A percentile compares a stretch with the other conserved stretches of the same genome.
phyloP scores from a whole-genome alignment of 2,329 filamentous ascomycete species.

The Ophiostoma quercus region DNA sequence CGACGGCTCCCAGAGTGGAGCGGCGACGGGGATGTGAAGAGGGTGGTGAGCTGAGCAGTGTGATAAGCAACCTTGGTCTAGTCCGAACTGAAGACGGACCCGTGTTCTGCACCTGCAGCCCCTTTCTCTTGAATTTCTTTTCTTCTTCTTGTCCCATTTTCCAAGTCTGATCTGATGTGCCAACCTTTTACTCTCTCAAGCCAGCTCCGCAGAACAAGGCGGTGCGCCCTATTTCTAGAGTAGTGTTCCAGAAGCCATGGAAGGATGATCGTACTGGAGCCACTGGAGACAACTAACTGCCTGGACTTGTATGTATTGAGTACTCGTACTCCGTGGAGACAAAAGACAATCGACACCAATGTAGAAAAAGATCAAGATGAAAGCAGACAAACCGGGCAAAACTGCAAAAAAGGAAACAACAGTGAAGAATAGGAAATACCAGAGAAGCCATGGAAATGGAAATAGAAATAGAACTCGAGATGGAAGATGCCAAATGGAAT shows the following conservation, averaged over 20 bases:
- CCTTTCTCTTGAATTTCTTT: not conserved
- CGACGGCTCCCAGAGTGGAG: not conserved
- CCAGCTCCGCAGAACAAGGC: not conserved
- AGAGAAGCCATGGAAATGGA: not conserved
- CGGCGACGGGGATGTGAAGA: not conserved
- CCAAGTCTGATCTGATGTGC: not conserved
- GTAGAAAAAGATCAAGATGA: not conserved
- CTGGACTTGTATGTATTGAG: not conserved
- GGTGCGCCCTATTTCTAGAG: not conserved
- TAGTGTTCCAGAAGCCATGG: constrained; percentile 1
- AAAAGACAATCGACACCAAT: not conserved
- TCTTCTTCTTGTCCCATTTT: not conserved
- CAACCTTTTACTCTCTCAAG: not conserved
- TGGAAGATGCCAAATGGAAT: not conserved
- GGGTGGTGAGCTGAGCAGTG: not conserved
- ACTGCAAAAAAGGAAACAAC: not conserved
- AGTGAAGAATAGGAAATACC: not conserved
- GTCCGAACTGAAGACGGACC: not conserved
- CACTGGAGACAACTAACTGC: not conserved
- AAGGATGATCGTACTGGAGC: not conserved
- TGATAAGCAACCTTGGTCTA: not conserved
- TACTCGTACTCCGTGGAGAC: not conserved
- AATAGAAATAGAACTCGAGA: not conserved
- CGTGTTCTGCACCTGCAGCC: not conserved
- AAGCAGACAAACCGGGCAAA: not conserved